These are phyloP conservation scores for Brassica juncea DNA, from an alignment of 345 rosid species.

Conservation along the genomic window DNA sequence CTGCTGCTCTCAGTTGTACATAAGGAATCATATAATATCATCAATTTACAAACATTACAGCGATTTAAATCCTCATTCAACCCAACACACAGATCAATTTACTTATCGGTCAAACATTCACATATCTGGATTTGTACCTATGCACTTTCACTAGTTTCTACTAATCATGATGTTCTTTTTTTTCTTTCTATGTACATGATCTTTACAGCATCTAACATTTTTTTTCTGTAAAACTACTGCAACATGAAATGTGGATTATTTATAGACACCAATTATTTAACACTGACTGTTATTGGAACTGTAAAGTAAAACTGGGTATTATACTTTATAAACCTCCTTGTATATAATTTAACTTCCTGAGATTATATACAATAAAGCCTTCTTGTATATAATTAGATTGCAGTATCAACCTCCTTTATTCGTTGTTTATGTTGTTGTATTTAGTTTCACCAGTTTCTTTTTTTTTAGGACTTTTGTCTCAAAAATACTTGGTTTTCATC, in stretches of 20 bases:
- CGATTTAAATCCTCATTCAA: neutral
- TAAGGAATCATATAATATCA: neutral
- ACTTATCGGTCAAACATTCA: slow-evolving; percentile 8
- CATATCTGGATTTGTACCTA: neutral
- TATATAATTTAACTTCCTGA: neutral
- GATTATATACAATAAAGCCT: neutral
- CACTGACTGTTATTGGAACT: neutral
- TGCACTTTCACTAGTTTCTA: neutral
- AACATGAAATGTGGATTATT: neutral
- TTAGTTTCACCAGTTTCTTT: neutral
- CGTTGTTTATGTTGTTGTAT: neutral
- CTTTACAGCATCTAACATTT: neutral
- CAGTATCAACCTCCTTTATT: neutral
- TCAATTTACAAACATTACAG: neutral
- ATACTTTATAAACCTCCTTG: neutral
- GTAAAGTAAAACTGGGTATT: neutral
- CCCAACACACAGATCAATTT: slow-evolving; percentile 1
- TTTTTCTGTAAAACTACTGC: neutral
- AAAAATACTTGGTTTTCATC: neutral
- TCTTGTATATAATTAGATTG: neutral
- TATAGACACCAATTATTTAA: neutral
- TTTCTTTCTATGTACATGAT: neutral
- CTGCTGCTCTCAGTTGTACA: slow-evolving; percentile 1
- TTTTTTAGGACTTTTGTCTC: neutral
- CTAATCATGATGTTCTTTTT: neutral